A percentile compares a stretch with the other conserved stretches of the same genome.
Evolutionary conservation across 257 asterid genomes (phyloP).

Genomic region (Echium plantagineum): DNA sequence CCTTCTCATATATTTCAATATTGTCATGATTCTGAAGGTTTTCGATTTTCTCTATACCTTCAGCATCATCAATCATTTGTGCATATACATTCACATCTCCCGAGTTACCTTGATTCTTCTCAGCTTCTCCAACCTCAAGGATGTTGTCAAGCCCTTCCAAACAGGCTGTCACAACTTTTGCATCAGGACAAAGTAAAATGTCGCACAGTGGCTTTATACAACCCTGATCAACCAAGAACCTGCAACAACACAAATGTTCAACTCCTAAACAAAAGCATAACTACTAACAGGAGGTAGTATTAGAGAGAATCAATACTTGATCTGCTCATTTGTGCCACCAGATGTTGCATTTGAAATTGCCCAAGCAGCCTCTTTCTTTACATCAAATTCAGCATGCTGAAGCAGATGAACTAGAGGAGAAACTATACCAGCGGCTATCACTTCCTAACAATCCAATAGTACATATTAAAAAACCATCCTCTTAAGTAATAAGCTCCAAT

Average conservation of each 20-base stretch:
- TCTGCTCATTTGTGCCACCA: slow-evolving; percentile 76
- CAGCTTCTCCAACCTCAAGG: slow-evolving; percentile 78
- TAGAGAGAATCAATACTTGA: slow-evolving; percentile 33
- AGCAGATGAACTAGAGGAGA: slow-evolving; percentile 56
- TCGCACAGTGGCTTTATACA: slow-evolving; percentile 83
- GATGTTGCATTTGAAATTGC: slow-evolving; percentile 86
- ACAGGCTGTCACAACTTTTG: slow-evolving; percentile 58
- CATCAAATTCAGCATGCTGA: slow-evolving; percentile 64
- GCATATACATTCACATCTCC: slow-evolving; percentile 66
- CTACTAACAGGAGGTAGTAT: neutral
- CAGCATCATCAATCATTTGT: slow-evolving; percentile 74
- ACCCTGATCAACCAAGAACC: slow-evolving; percentile 58
- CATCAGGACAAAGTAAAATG: slow-evolving; percentile 68
- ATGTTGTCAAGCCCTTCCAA: slow-evolving; percentile 85
- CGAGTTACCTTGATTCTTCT: slow-evolving; percentile 50
- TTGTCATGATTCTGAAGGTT: slow-evolving; percentile 71
- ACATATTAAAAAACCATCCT: slow-evolving; percentile 3
- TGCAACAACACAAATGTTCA: slow-evolving; percentile 13
- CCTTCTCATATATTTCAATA: slow-evolving; percentile 69
- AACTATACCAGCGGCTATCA: slow-evolving; percentile 48
- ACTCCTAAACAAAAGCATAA: neutral
- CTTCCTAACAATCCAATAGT: slow-evolving; percentile 34
- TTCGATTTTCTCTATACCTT: slow-evolving; percentile 75
- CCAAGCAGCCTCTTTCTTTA: slow-evolving; percentile 89
- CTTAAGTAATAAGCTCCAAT: neutral